Evolutionary conservation across 164 flowering plant genomes (phyloP).

Genomic region (Tinospora cordifolia): DNA sequence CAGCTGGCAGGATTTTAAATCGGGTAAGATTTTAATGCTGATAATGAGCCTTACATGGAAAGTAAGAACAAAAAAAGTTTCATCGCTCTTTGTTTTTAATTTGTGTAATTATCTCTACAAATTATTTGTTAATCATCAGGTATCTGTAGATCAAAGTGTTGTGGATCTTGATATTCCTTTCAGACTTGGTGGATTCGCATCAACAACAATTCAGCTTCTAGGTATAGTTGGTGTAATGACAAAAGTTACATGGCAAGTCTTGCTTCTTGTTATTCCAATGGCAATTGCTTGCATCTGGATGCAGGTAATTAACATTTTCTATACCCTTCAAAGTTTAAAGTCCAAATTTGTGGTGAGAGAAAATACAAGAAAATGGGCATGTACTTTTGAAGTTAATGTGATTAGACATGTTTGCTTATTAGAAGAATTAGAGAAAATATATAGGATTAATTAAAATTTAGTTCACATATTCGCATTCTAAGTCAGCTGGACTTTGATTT

Average conservation of each 20-base stretch:
- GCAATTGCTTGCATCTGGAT: conserved; percentile 96
- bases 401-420: neutral
- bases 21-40: conserved; percentile 56
- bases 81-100: neutral
- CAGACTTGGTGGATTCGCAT: conserved; percentile 97
- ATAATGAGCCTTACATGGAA: conserved; percentile 1
- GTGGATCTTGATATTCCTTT: conserved; percentile 99
- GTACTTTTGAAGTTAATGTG: neutral
- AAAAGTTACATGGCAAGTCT: conserved; percentile 90
- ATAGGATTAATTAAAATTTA: neutral
- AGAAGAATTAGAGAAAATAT: neutral
- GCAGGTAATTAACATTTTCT: conserved; percentile 58
- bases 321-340: neutral
- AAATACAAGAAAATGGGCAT: neutral
- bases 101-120: conserved; percentile 11
- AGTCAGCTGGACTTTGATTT: no score
- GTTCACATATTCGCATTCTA: no score
- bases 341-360: neutral
- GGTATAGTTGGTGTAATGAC: conserved; percentile 98
- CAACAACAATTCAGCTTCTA: conserved; percentile 91
- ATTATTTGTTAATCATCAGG: conserved; percentile 42
- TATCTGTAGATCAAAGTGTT: conserved; percentile 97
- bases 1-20: conserved; percentile 91
- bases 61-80: neutral
- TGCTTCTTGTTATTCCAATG: conserved; percentile 93